A percentile compares a stretch with the other conserved stretches of the same genome.
phyloP scores from a whole-genome alignment of 495 filamentous ascomycete species.

The Penicillium ochrochloron region DNA sequence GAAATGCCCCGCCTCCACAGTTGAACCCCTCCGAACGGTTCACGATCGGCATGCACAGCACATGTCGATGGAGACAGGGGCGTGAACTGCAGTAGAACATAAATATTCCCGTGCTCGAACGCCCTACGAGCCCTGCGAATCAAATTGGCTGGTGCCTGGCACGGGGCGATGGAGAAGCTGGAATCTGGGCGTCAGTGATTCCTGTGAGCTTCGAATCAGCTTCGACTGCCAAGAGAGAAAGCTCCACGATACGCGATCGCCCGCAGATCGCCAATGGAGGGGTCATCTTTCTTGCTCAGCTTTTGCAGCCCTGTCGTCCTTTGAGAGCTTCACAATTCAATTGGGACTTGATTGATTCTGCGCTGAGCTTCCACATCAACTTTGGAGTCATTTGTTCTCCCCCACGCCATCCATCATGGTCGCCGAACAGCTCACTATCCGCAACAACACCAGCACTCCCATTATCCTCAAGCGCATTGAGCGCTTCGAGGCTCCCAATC shows the following conservation, averaged over 20 bases:
- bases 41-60: neutral
- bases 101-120: neutral
- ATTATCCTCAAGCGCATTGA: slow-evolving; percentile 77
- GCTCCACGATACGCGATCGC: slow-evolving; percentile 21
- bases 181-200: slow-evolving; percentile 12
- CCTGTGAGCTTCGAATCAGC: slow-evolving; percentile 25
- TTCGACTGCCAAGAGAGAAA: slow-evolving; percentile 20
- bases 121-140: slow-evolving; percentile 6
- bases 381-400: neutral
- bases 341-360: slow-evolving; percentile 1
- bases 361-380: neutral
- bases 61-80: neutral
- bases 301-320: slow-evolving; percentile 1
- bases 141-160: slow-evolving; percentile 9
- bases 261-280: slow-evolving; percentile 26
- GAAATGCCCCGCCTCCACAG: neutral
- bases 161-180: slow-evolving; percentile 6
- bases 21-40: neutral
- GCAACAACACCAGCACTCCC: slow-evolving; percentile 79
- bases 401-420: slow-evolving; percentile 37
- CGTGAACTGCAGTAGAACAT: neutral
- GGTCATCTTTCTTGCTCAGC: slow-evolving; percentile 16
- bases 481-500: slow-evolving; percentile 62
- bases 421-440: slow-evolving; percentile 68
- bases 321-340: slow-evolving; percentile 4